A percentile compares a stretch with the other conserved stretches of the same genome.
Evolutionary conservation across 2,329 filamentous ascomycete genomes (phyloP).

Genomic region (Neoscytalidium dimidiatum): DNA sequence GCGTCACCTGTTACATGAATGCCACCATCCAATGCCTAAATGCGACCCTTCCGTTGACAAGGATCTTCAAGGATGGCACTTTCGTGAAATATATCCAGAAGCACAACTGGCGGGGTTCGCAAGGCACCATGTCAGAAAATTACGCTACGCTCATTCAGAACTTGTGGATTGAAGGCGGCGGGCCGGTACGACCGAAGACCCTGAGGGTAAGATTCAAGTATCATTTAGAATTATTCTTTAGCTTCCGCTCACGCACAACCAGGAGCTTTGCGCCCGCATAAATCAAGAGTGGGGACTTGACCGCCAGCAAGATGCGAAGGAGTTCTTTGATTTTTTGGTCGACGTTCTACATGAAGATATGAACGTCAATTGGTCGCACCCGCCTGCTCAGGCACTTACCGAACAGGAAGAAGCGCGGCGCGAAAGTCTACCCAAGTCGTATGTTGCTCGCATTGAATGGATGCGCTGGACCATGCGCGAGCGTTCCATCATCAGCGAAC

Average conservation of each 20-base stretch:
- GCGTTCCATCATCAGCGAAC: constrained; percentile 73
- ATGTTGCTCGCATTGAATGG: constrained; percentile 77
- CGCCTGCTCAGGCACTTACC: constrained; percentile 59
- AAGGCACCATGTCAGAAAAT: constrained; percentile 62
- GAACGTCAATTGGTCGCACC: constrained; percentile 65
- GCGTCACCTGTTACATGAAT: constrained; percentile 89
- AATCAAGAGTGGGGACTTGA: constrained; percentile 70
- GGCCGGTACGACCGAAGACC: constrained; percentile 47
- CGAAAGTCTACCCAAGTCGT: constrained; percentile 61
- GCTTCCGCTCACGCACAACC: background rate
- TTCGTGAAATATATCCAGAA: constrained; percentile 61
- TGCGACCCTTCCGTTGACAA: constrained; percentile 65
- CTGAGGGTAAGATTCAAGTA: constrained; percentile 39
- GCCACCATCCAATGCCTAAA: constrained; percentile 83
- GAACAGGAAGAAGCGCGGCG: constrained; percentile 61
- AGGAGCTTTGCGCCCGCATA: constrained; percentile 65
- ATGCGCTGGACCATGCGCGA: constrained; percentile 67
- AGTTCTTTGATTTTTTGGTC: constrained; percentile 83
- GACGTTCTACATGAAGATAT: constrained; percentile 85
- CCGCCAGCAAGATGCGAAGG: constrained; percentile 86
- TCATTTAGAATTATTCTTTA: background rate
- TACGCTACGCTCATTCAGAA: constrained; percentile 63
- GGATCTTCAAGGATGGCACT: constrained; percentile 65
- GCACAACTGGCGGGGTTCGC: constrained; percentile 65
- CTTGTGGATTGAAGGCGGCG: constrained; percentile 62